These are phyloP conservation scores for Saccharum officinarum DNA, from an alignment of 176 grass and related monocot species.

Conservation along the genomic window DNA sequence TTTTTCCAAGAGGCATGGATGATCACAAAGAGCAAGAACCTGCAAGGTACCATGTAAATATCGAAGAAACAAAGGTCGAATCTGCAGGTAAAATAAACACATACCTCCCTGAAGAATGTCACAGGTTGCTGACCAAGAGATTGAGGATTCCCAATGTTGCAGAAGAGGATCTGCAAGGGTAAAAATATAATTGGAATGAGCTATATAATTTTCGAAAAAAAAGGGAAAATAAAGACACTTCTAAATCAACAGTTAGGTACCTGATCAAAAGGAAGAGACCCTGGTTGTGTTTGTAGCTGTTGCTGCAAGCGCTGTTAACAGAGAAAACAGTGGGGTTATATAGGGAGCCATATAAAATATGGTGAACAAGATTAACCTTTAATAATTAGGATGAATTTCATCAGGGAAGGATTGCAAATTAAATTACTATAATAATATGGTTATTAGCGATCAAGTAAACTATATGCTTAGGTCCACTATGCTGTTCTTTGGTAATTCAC, in stretches of 20 bases:
- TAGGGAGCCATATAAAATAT: neutral
- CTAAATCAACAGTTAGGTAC: slow-evolving; percentile 40
- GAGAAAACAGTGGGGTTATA: neutral
- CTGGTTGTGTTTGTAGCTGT: slow-evolving; percentile 72
- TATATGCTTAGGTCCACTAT: neutral
- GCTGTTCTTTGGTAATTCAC: neutral
- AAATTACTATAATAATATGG: slow-evolving; percentile 5
- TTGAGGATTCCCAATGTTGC: slow-evolving; percentile 99
- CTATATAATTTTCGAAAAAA: slow-evolving; percentile 1
- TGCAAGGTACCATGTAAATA: slow-evolving; percentile 47
- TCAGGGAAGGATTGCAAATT: neutral
- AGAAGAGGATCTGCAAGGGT: slow-evolving; percentile 72
- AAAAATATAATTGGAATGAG: slow-evolving; percentile 36
- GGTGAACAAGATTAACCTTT: neutral
- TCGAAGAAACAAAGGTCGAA: slow-evolving; percentile 10
- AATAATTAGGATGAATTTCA: neutral
- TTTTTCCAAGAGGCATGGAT: slow-evolving; percentile 74
- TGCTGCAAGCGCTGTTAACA: slow-evolving; percentile 82
- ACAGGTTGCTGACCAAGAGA: slow-evolving; percentile 95
- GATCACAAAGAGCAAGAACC: slow-evolving; percentile 92
- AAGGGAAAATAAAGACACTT: neutral
- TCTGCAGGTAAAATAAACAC: slow-evolving; percentile 27
- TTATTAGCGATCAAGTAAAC: neutral
- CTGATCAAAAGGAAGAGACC: slow-evolving; percentile 89
- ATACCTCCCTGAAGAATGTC: slow-evolving; percentile 92